Evolutionary conservation across 2,329 filamentous ascomycete species (phyloP), one percentile per base, ranked within the genome.

Genomic region (Aspergillus hiratsukae): DNA sequence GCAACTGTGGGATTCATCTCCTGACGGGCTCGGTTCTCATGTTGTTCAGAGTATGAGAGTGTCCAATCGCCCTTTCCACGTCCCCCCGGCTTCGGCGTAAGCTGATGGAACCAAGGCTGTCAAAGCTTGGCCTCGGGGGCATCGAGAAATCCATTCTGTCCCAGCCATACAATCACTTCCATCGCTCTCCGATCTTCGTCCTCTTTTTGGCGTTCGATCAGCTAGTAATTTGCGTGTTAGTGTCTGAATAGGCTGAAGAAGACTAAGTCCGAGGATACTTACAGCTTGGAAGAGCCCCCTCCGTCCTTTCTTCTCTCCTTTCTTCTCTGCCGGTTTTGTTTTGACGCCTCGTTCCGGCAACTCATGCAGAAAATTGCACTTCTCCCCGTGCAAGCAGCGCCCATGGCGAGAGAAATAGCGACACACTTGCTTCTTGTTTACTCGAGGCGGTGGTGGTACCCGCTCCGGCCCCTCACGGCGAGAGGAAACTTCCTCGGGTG

Each of bases 241-340:
- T 21, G 3, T 49, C 17, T 37, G 14, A 17, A 37, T 17, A 7
- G 31, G 5, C 14, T 5, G 17, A 37, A 37, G 14, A 37, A 37
- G 14, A 14, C 14, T 5, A 31, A 46, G 27, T 17, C 8, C 27
- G 27, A 41, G 29, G 28, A 27, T 25, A 70, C 74, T 66, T 60
- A 78, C 76, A 56, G 74, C 69, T 58, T 79, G 74, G 53, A 74
- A 73, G 51, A 80, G 66, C 29, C 76, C 73, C 62, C 78, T 76
- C 56, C 75, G 65, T 58, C 60, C 66, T 56, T 66, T 66, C 56
- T 65, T 65, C 58, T 67, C 67, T 58, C 60, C 66, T 56, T 66
- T 66, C 56, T 65, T 65, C 58, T 67, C 67, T 29, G 59, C 54
- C 8, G 60, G 55, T 57, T 69, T 69, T n/a, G 61, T 14, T 58